Base-by-base conservation (phyloP, 2,329 filamentous ascomycete genomes). In the Cladophialophora exuberans region DNA sequence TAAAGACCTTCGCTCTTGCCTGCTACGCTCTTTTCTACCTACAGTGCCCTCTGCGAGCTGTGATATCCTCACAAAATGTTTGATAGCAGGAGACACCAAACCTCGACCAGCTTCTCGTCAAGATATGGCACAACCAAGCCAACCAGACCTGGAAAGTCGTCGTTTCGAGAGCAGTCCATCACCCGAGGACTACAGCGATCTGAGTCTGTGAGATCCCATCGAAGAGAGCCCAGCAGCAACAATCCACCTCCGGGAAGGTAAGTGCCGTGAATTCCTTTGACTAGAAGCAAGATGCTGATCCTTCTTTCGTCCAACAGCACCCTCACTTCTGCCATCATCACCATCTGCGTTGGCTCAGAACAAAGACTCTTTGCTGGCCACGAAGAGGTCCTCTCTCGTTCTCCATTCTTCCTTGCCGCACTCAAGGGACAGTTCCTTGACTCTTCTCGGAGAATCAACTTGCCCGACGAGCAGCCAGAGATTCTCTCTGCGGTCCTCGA, bases 301-400 rank as follows among this genome's bases (percentile, higher is more conserved):
- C 31, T 22, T 10, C 13, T 10, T 25, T 6, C 42, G 46, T 39
- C 1, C 11, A 42, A 30, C 60, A 86, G 83, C 57, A 81, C 73
- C 53, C 68, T 84, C 54, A 81, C 80, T 22, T 87, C 86, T 2
- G 77, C 87, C 39, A 89, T 94, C 68, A 82, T 95, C 63, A 95
- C 89, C 7, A 81, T 95, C 59, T 83, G 88, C 64, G 83, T 95
- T 64, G 90, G 90, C n/a, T 81, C 81, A 4, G 87, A 92, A 63
- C 86, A 91, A 70, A 85, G 92, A 18, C 86, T 96, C 64, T 97
- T 97, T 68, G 92, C 92, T 31, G 90, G 90, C 5, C 92, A 96
- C 71, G 89, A 96, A 76, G 88, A 94, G 63, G 83, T 96, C 58
- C 84, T 97, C 56, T 83, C 80, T 69, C 77, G 82, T 52, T 94